Evolutionary conservation across 164 flowering plant genomes (phyloP), one percentile per base, ranked within the genome.

Genomic region (Vitis riparia): DNA sequence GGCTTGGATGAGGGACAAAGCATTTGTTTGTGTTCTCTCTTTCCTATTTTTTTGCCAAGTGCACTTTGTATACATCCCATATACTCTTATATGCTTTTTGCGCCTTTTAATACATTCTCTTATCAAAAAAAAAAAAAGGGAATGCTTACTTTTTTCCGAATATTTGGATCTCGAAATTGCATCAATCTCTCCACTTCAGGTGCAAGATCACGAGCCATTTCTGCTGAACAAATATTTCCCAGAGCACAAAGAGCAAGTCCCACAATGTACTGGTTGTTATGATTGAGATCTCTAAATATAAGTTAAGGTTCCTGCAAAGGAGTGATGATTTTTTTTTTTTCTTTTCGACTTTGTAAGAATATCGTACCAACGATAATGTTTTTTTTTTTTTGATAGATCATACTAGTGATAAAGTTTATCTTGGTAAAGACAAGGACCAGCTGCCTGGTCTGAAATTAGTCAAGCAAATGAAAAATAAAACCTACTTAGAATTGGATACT

Each of bases 131-230:
- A 23, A 23, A 23, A 23, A 23, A 1, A 1, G 2, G 55, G 30
- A 52, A 67, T 0, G 69, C 77, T 76, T 83, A 96, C 99, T 79
- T 96, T 96, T 79, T 96, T 96, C 63, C 99, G 80, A 57, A 91
- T 86, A 76, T 96, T 96, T 66, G 98, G 95, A 81, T 96, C 98
- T 64, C 99, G 87, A 79, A 88, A 89, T 70, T 92, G 97, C 71
- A 96, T 84, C 75, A 96, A 77, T 78, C 92, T 85, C 76, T 96
- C 97, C 59, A 96, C 97, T 83, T 96, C 99, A 51, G 98, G 99
- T 32, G 99, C 95, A 71, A 96, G 98, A 84, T 96, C 99, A 68
- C 99, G 97, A 70, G 99, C 99, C 99, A 96, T 96, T 85, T 96
- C 99, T 60, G 97, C 97, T 63, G 99, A 96, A 76, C 97, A 91